A percentile compares a stretch with the other conserved stretches of the same genome.
phyloP scores from a whole-genome alignment of 1,284 basidiomycete species.

The Cystobasidiaceae sp. region DNA sequence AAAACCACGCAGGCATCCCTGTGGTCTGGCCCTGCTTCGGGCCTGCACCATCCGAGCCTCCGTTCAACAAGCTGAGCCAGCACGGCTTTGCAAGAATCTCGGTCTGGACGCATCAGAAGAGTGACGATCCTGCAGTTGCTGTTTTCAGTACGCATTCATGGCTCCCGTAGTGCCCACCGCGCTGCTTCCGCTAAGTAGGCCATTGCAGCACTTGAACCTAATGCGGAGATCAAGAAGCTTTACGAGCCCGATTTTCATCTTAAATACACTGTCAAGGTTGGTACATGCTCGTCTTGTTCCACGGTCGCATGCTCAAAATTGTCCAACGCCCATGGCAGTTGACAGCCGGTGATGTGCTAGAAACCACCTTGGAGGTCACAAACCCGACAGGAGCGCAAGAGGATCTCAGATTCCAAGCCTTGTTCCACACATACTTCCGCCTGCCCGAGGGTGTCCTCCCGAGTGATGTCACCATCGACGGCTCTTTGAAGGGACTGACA shows the following conservation, averaged over 20 bases:
- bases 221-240: slow-evolving; percentile 32
- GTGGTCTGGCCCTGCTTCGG: slow-evolving; percentile 41
- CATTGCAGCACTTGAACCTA: slow-evolving; percentile 33
- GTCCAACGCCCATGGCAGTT: neutral
- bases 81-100: slow-evolving; percentile 43
- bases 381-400: slow-evolving; percentile 29
- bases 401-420: slow-evolving; percentile 46
- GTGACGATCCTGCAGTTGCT: slow-evolving; percentile 33
- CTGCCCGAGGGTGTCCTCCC: slow-evolving; percentile 41
- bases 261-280: slow-evolving; percentile 42
- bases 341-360: slow-evolving; percentile 27
- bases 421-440: slow-evolving; percentile 47
- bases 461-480: slow-evolving; percentile 29
- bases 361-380: slow-evolving; percentile 34
- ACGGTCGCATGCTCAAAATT: neutral
- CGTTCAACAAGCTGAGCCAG: slow-evolving; percentile 41
- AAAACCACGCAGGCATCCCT: slow-evolving; percentile 41
- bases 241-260: slow-evolving; percentile 40
- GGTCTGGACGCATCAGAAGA: slow-evolving; percentile 36
- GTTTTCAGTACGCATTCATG: slow-evolving; percentile 35
- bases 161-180: neutral
- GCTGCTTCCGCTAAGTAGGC: neutral
- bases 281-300: neutral
- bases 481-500: slow-evolving; percentile 36
- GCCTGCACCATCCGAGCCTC: slow-evolving; percentile 37